Conservation (phyloP, 352 stramenopile genomes). For the Globisporangium nunn region DNA sequence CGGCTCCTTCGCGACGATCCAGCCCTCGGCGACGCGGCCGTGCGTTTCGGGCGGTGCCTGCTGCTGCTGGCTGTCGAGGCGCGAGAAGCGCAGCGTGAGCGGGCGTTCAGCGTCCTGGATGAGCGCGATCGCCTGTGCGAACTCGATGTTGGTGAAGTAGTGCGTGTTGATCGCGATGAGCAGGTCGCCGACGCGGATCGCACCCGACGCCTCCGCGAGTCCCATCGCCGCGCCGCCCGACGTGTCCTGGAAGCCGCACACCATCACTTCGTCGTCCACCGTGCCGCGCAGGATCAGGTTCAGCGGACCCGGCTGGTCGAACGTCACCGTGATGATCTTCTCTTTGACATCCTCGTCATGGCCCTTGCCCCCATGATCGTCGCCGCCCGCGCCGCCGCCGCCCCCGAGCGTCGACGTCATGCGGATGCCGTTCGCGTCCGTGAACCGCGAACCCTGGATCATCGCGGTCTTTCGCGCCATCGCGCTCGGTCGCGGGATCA, state of each 20-base stretch:
- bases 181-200: slow-evolving; percentile 74
- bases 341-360: slow-evolving; percentile 77
- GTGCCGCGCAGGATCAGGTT: slow-evolving; percentile 74
- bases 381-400: slow-evolving; percentile 10
- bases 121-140: slow-evolving; percentile 67
- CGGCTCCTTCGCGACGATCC: slow-evolving; percentile 81
- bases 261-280: slow-evolving; percentile 86
- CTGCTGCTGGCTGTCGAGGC: slow-evolving; percentile 42
- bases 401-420: slow-evolving; percentile 55
- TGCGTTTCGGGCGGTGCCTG: slow-evolving; percentile 20
- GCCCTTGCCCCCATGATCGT: slow-evolving; percentile 42
- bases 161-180: slow-evolving; percentile 86
- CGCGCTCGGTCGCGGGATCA: slow-evolving; percentile 66
- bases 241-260: slow-evolving; percentile 68
- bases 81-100: slow-evolving; percentile 78
- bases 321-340: slow-evolving; percentile 86
- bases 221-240: slow-evolving; percentile 26
- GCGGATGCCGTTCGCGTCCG: slow-evolving; percentile 71
- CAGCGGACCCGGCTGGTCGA: slow-evolving; percentile 66
- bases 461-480: slow-evolving; percentile 66
- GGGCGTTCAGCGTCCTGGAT: slow-evolving; percentile 62
- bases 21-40: slow-evolving; percentile 64
- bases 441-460: slow-evolving; percentile 61
- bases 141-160: slow-evolving; percentile 85
- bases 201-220: slow-evolving; percentile 57